Conservation (phyloP, 805 yeast genomes). For the Candida schatavii region DNA sequence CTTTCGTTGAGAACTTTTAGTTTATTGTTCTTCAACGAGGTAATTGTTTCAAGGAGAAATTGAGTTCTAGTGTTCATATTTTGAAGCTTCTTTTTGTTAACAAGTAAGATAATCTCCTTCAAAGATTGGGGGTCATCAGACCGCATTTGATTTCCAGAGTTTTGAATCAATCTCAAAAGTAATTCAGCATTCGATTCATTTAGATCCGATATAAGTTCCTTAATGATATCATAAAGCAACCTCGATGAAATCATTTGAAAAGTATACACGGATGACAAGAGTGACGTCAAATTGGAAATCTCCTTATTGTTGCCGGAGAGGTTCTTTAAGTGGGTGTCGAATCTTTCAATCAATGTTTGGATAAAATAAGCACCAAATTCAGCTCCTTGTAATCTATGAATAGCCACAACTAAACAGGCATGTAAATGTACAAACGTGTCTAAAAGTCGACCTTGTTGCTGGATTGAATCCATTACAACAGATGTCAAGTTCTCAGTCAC, state of each 20-base stretch:
- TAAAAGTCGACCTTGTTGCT: slow-evolving; percentile 59
- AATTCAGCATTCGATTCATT: slow-evolving; percentile 76
- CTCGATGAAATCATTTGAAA: slow-evolving; percentile 74
- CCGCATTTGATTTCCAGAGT: slow-evolving; percentile 81
- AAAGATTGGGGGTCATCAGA: slow-evolving; percentile 86
- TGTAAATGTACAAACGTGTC: slow-evolving; percentile 80
- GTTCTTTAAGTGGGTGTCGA: slow-evolving; percentile 42
- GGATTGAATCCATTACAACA: slow-evolving; percentile 62
- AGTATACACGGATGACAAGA: slow-evolving; percentile 73
- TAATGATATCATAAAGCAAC: slow-evolving; percentile 75
- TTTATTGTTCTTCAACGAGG: slow-evolving; percentile 84
- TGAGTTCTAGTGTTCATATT: slow-evolving; percentile 61
- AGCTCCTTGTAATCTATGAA: slow-evolving; percentile 76
- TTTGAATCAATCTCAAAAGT: slow-evolving; percentile 65
- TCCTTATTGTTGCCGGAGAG: slow-evolving; percentile 35
- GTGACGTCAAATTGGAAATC: slow-evolving; percentile 64
- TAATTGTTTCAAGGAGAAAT: slow-evolving; percentile 80
- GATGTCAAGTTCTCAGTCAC: slow-evolving; percentile 70
- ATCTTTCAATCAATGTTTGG: slow-evolving; percentile 73
- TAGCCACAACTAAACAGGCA: slow-evolving; percentile 70
- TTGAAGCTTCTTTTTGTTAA: slow-evolving; percentile 45
- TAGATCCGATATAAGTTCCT: slow-evolving; percentile 49
- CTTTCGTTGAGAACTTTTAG: slow-evolving; percentile 54
- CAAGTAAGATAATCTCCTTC: slow-evolving; percentile 66
- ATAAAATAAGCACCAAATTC: slow-evolving; percentile 87